Evolutionary conservation across 2,329 filamentous ascomycete genomes (phyloP), one percentile per base, ranked within the genome.

Genomic region (Dactylellina sp.): DNA sequence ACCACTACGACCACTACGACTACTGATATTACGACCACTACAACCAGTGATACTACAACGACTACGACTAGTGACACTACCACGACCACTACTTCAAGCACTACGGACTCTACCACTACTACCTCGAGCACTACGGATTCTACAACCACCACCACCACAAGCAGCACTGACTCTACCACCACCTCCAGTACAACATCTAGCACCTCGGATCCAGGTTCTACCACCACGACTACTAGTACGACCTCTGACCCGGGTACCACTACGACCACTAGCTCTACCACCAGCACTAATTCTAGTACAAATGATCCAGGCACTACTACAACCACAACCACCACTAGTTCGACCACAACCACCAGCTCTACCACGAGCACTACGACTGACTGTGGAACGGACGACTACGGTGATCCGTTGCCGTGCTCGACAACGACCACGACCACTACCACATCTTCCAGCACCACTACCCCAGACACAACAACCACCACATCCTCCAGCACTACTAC

Each of bases 111-210:
- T 20, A 16, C 49, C 18, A 53, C 28, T 3, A 37, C 35, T 1
- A 42, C 53, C 37, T 42, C 28, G 28, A 32, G 20, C 35, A 44
- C 53, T 24, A 57, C 53, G 11, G 42, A 47, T 1, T n/a, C 56
- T 2, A 18, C 56, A 32, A 24, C n/a, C 24, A 18, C 39, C 39
- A 16, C 11, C 37, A 40, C 11, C 12, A 32, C 28, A 9, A 40
- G 37, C 12, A 40, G 5, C 37, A 40, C 37, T 6, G 37, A 40
- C 6, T 35, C 32, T 12, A 35, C 47, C 16, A 52, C 24, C 4
- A 47, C 47, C 11, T 11, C 20, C 12, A 50, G 7, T 14, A 22
- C 11, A 7, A 18, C 11, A 4, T 18, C 39, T n/a, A 12, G 12
- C 39, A 49, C 44, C n/a, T 22, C 44, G 14, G 35, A 37, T 7